Evolutionary conservation across 2,329 filamentous ascomycete species (phyloP), one percentile per base, ranked within the genome.

Genomic region (Aureobasidium subglaciale): DNA sequence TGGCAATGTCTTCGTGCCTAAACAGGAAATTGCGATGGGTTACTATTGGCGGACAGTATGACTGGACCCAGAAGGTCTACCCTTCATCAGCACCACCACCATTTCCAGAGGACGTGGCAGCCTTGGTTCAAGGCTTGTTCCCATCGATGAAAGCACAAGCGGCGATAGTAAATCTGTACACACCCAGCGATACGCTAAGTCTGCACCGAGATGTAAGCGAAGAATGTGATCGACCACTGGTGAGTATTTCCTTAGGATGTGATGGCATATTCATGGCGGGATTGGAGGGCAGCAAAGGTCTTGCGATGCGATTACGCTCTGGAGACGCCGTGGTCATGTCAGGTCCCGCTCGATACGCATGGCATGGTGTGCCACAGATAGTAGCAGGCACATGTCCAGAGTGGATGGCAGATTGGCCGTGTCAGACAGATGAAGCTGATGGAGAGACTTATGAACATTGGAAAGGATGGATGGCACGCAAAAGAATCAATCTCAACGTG

Each of bases 121-220:
- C 67, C 1, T 79, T 96, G 7, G 73, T 96, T 1, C 77, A 83
- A 55, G 71, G 71, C 0, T 70, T 93, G 0, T 97, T 96, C 62
- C 87, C 90, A 0, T 77, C 83, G 10, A 93, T 91, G 13, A 76
- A 79, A 52, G 83, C 92, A 0, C 85, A 97, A 72, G 91, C 93
- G 1, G 92, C 93, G 34, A 97, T 97, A 60, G 83, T 96, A 62
- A 97, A 97, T 68, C 78, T 97, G 49, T 97, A 97, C 72, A 87
- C 84, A 0, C 88, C 93, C 0, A 88, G 89, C 18, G 92, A 97
- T 67, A 95, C 88, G 1, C 84, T 97, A 68, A 92, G 89, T 74
- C 81, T 96, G 70, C 93, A 97, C 73, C 84, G 93, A 10, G 93
- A 99, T 67, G 90, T 97, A 38, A 95, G 90, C 60, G 93, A 97